A percentile compares a stretch with the other conserved stretches of the same genome.
Evolutionary conservation across 176 grass and related monocot species (phyloP).

Genomic region (Aechmea fasciata): DNA sequence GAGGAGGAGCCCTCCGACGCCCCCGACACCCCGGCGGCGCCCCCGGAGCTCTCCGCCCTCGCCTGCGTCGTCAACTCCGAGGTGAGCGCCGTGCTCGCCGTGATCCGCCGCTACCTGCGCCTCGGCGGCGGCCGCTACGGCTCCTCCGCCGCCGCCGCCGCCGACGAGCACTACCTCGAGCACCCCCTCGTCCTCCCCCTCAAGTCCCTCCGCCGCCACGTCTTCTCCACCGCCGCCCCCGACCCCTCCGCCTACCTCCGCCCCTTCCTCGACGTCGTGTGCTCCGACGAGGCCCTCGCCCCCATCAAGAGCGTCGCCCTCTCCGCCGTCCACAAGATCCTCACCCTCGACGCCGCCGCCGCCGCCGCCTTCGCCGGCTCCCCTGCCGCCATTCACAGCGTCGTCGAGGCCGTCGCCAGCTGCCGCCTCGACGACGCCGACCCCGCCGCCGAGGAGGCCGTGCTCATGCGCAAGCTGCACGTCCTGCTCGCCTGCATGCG

Average conservation of each 20-base stretch:
- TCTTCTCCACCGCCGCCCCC: slow-evolving; percentile 24
- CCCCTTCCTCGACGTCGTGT: slow-evolving; percentile 75
- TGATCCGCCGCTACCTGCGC: slow-evolving; percentile 69
- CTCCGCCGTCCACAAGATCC: slow-evolving; percentile 52
- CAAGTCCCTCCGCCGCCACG: slow-evolving; percentile 64
- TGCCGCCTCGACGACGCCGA: slow-evolving; percentile 85
- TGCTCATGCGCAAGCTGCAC: slow-evolving; percentile 78
- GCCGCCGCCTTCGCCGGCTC: slow-evolving; percentile 24
- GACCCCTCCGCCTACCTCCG: slow-evolving; percentile 32
- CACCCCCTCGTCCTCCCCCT: slow-evolving; percentile 65
- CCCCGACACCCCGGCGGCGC: neutral
- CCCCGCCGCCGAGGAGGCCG: slow-evolving; percentile 56
- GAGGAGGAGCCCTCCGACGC: slow-evolving; percentile 1
- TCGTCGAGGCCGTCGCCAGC: slow-evolving; percentile 65
- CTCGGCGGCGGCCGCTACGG: slow-evolving; percentile 23
- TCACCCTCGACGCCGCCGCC: slow-evolving; percentile 32
- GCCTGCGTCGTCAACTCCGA: slow-evolving; percentile 72
- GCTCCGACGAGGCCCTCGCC: slow-evolving; percentile 67
- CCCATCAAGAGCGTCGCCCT: slow-evolving; percentile 71
- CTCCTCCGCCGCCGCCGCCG: slow-evolving; percentile 22
- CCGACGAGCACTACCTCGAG: slow-evolving; percentile 43
- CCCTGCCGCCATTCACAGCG: slow-evolving; percentile 49
- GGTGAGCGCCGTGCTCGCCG: slow-evolving; percentile 74
- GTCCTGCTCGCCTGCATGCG: slow-evolving; percentile 67
- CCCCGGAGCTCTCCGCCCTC: slow-evolving; percentile 29